These are phyloP conservation scores for Paramecium sonneborni DNA, from an alignment of 73 alveolate genomes.

Conservation along the genomic window DNA sequence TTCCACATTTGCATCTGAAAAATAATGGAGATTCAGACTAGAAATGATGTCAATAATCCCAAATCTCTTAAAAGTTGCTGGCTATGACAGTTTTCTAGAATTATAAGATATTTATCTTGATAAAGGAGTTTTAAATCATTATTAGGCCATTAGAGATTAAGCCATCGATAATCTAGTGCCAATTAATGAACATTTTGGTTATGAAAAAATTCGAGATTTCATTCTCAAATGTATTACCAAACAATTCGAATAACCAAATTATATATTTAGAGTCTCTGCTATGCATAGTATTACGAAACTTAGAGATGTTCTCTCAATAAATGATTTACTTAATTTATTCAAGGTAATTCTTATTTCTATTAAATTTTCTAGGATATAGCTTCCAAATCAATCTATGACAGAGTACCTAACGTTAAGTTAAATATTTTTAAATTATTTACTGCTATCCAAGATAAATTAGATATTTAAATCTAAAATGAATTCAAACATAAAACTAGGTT, in stretches of 20 bases:
- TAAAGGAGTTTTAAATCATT: conserved; percentile 55
- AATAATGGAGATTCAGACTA: conserved; percentile 64
- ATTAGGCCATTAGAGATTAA: conserved; percentile 52
- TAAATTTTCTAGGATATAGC: conserved; percentile 16
- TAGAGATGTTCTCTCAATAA: background rate
- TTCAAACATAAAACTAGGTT: background rate
- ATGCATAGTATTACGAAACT: conserved; percentile 34
- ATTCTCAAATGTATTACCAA: background rate
- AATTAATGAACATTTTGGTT: conserved; percentile 33
- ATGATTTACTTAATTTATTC: conserved; percentile 35
- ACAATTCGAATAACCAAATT: conserved; percentile 32
- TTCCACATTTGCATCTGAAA: conserved; percentile 44
- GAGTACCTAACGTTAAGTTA: conserved; percentile 61
- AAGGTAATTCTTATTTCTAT: background rate
- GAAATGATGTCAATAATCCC: conserved; percentile 59
- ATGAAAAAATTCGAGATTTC: background rate
- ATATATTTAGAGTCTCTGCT: conserved; percentile 61
- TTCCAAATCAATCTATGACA: conserved; percentile 34
- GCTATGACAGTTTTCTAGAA: conserved; percentile 50
- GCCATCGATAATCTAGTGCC: conserved; percentile 44
- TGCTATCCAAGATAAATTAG: conserved; percentile 45
- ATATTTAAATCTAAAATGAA: background rate
- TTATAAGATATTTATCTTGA: conserved; percentile 35
- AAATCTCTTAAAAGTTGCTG: conserved; percentile 39
- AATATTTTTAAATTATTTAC: conserved; percentile 48